These are phyloP conservation scores for Solanum sitiens DNA, from an alignment of 257 asterid genomes.

Conservation along the genomic window DNA sequence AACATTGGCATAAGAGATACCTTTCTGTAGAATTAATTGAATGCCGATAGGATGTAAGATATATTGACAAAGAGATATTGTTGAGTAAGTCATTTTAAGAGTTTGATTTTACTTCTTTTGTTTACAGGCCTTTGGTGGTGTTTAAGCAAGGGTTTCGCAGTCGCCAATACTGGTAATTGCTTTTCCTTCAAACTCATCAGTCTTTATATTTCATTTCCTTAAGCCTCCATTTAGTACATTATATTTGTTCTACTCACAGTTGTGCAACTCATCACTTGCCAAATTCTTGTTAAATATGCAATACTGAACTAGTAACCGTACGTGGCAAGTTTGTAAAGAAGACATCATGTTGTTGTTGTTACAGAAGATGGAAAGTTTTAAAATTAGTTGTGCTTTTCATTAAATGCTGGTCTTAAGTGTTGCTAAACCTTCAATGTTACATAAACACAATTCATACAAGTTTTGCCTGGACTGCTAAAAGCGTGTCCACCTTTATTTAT, in stretches of 20 bases:
- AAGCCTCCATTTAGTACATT: neutral
- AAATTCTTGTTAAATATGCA: neutral
- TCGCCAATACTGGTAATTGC: conserved; percentile 63
- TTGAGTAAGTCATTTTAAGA: neutral
- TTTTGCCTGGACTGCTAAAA: neutral
- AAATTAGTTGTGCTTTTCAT: neutral
- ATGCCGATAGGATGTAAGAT: neutral
- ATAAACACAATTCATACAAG: neutral
- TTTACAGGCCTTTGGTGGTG: conserved; percentile 69
- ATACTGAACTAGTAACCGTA: neutral
- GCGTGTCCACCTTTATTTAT: neutral
- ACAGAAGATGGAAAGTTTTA: neutral
- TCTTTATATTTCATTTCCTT: neutral
- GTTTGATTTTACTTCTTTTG: neutral
- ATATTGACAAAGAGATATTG: neutral
- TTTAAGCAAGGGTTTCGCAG: conserved; percentile 81
- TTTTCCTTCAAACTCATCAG: neutral
- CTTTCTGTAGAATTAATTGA: neutral
- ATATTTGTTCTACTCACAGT: neutral
- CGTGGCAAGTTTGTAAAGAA: neutral
- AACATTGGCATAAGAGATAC: neutral
- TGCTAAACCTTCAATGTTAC: neutral
- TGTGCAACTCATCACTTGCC: neutral
- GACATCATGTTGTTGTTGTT: neutral
- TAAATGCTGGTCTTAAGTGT: neutral